Conservation (phyloP, 2,329 filamentous ascomycete genomes). For the Trichoderma brevicompactum region DNA sequence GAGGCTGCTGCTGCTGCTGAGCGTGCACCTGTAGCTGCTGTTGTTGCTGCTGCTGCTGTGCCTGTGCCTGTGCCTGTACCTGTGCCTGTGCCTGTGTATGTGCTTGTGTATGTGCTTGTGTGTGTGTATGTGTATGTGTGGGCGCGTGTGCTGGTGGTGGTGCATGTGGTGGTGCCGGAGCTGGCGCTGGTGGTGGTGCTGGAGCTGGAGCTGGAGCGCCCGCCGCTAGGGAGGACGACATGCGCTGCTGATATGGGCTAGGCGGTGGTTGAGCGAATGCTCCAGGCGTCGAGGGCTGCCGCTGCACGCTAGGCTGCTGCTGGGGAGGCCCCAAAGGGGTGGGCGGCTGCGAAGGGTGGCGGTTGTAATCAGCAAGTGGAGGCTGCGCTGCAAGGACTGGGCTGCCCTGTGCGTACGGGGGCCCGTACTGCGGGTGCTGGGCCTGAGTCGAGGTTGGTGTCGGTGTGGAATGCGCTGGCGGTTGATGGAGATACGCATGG, state of each 20-base stretch:
- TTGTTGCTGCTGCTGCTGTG: slow-evolving; percentile 39
- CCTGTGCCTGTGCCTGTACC: slow-evolving; percentile 36
- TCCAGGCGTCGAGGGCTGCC: slow-evolving; percentile 48
- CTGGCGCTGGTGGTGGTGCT: slow-evolving; percentile 7
- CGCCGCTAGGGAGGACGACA: slow-evolving; percentile 37
- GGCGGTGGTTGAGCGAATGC: slow-evolving; percentile 55
- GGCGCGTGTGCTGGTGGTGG: slow-evolving; percentile 37
- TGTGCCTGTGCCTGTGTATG: slow-evolving; percentile 43
- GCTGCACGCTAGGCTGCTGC: slow-evolving; percentile 47
- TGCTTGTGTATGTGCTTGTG: slow-evolving; percentile 24
- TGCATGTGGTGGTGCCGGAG: slow-evolving; percentile 41
- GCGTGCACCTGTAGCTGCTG: slow-evolving; percentile 10
- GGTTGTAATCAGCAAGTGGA: slow-evolving; percentile 48
- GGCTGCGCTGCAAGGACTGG: slow-evolving; percentile 54
- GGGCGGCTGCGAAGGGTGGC: slow-evolving; percentile 59
- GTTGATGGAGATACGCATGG: slow-evolving; percentile 49
- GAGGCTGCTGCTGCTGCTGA: background rate
- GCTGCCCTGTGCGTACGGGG: slow-evolving; percentile 57
- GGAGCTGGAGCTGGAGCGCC: slow-evolving; percentile 32
- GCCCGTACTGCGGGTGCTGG: slow-evolving; percentile 60
- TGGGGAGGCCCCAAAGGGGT: slow-evolving; percentile 57
- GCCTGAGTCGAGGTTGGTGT: slow-evolving; percentile 61
- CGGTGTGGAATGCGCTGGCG: slow-evolving; percentile 63
- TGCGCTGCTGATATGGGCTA: slow-evolving; percentile 64
- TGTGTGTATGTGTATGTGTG: background rate